Base-by-base conservation (phyloP, 2,329 filamentous ascomycete species). In the Salinomyces thailandicus region DNA sequence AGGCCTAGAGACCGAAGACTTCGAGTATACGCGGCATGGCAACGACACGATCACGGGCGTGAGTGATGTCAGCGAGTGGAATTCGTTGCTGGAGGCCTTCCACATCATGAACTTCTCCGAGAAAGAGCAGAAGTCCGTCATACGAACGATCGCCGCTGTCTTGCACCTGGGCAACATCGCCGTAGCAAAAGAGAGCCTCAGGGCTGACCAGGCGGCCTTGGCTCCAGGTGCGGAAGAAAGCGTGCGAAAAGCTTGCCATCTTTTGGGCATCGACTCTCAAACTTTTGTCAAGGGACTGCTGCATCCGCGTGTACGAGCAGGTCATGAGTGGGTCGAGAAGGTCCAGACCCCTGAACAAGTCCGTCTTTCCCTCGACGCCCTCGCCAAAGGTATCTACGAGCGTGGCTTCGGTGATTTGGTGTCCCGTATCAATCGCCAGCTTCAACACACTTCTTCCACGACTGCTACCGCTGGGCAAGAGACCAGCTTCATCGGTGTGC, bases 311-410 rank as follows among this genome's bases (percentile, higher is more conserved):
- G 93, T 98, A 27, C 95, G 94, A 62, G 91, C 91, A 28, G 91
- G 91, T 14, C 77, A 87, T 35, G 91, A 98, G 63, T 96, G 89
- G 91, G 91, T 98, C 2, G 87, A 96, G 57, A 98, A 96, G 59
- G 87, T 93, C 1, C 91, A 98, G 58, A 96, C 89, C 1, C 89
- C 91, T 0, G 93, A 98, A 47, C 91, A 98, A 58, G 93, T 95
- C 30, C 81, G 85, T 16, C 76, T 95, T 7, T 75, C 84, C 3
- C 75, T 98, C 30, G 86, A 96, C 61, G 89, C 91, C 12, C 70
- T 98, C 12, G 79, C 91, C 5, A 98, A 98, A 62, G 91, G 91
- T 62, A 93, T 98, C 48, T 98, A 98, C 57, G 91, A 98, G 60
- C 83, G 93, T 42, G 82, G 84, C 0, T 98, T 98, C 53, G 87